Conservation (phyloP, 106 monocot genomes). For the Agapanthus africanus region DNA sequence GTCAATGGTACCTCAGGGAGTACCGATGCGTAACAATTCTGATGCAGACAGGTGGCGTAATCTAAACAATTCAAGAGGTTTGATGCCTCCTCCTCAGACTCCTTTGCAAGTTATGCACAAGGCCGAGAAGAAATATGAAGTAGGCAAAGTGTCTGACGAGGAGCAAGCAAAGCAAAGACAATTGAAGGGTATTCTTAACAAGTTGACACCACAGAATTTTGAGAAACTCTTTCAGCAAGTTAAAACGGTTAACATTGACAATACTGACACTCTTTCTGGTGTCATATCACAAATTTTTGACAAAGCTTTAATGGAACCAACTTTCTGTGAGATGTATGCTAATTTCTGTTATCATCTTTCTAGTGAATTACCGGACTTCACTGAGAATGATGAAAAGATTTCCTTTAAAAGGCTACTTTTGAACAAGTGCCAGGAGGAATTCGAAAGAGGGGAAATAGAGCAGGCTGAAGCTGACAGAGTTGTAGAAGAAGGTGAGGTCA, state of each 20-base stretch:
- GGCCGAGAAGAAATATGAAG: conserved; percentile 42
- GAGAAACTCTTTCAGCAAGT: conserved; percentile 45
- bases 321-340: conserved; percentile 64
- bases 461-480: conserved; percentile 26
- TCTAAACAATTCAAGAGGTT: conserved; percentile 30
- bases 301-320: conserved; percentile 50
- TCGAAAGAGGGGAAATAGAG: conserved; percentile 54
- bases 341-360: conserved; percentile 48
- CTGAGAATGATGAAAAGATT: conserved; percentile 36
- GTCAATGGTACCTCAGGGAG: conserved; percentile 15
- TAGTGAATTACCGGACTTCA: conserved; percentile 34
- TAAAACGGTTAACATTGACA: conserved; percentile 33
- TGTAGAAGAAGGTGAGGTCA: conserved; percentile 45
- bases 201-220: conserved; percentile 50
- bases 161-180: conserved; percentile 47
- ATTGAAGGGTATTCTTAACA: conserved; percentile 50
- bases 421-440: conserved; percentile 62
- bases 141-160: conserved; percentile 36
- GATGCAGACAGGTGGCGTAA: conserved; percentile 46
- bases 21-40: conserved; percentile 13
- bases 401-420: conserved; percentile 50
- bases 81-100: conserved; percentile 41
- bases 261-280: conserved; percentile 32
- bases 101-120: conserved; percentile 41
- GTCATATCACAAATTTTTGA: conserved; percentile 57